phyloP scores from a whole-genome alignment of 768 basidiomycete species.

The Boletus coccyginus region DNA sequence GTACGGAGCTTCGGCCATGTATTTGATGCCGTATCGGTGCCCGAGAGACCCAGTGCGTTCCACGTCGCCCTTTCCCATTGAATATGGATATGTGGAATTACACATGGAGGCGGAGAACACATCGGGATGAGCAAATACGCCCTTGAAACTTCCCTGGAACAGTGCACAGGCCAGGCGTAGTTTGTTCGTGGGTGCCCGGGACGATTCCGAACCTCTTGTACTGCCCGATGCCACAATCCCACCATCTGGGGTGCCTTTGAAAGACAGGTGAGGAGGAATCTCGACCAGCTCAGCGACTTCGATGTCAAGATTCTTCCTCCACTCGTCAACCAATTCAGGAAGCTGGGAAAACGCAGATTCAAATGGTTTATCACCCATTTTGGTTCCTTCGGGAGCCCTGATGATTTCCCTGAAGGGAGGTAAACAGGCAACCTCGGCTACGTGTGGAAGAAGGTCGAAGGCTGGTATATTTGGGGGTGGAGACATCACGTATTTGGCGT shows the following conservation, averaged over 20 bases:
- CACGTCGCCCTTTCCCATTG: neutral
- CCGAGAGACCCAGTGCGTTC: neutral
- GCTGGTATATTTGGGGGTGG: neutral
- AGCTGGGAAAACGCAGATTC: neutral
- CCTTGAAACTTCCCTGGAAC: neutral
- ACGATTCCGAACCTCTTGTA: neutral
- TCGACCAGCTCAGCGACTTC: neutral
- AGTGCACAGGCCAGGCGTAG: slow-evolving; percentile 9
- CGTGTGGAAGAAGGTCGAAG: neutral
- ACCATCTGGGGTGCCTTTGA: too few species aligned
- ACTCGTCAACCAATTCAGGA: neutral
- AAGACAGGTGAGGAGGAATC: neutral
- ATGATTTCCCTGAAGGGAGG: neutral
- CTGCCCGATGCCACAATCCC: neutral
- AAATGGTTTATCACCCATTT: neutral
- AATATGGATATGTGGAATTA: neutral
- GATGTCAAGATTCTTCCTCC: neutral
- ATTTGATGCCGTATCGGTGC: neutral
- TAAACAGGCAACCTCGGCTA: neutral
- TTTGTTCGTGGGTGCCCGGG: neutral
- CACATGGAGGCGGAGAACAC: neutral
- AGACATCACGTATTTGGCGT: neutral
- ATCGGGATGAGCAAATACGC: neutral
- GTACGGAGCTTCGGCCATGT: neutral
- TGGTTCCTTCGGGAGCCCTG: neutral